phyloP scores from a whole-genome alignment of 768 basidiomycete genomes.

The Suillus lakei region DNA sequence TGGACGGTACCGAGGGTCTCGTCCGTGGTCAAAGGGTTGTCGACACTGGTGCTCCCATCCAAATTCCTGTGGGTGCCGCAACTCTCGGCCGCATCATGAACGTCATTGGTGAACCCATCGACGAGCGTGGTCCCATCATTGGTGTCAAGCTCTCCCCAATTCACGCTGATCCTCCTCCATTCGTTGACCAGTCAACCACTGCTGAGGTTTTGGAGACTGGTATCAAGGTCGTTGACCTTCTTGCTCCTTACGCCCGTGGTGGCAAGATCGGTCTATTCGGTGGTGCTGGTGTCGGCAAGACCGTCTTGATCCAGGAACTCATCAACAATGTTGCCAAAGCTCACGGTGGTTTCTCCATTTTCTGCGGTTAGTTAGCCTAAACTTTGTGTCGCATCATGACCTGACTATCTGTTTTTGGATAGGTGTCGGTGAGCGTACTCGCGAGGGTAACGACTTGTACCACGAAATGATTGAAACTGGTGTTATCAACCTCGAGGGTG shows the following conservation, averaged over 20 bases:
- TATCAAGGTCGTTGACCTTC: slow-evolving; percentile 99
- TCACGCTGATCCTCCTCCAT: slow-evolving; percentile 95
- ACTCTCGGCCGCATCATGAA: slow-evolving; percentile 99
- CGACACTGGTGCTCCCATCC: slow-evolving; percentile 96
- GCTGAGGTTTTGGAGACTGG: slow-evolving; percentile 99
- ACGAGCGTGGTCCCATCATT: slow-evolving; percentile 98
- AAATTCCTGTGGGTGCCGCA: slow-evolving; percentile 92
- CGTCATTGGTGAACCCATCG: slow-evolving; percentile 99
- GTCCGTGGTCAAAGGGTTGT: slow-evolving; percentile 97
- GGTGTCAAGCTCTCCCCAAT: slow-evolving; percentile 92
- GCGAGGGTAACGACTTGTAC: slow-evolving; percentile 99
- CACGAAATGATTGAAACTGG: slow-evolving; percentile 99
- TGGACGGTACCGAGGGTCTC: slow-evolving; percentile 99
- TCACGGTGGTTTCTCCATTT: slow-evolving; percentile 99
- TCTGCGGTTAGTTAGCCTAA: slow-evolving; percentile 70
- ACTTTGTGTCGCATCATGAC: slow-evolving; percentile 5
- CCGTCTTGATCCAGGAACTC: slow-evolving; percentile 98
- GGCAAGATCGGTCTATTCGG: slow-evolving; percentile 99
- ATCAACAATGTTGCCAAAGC: slow-evolving; percentile 99
- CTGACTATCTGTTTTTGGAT: slow-evolving; percentile 19
- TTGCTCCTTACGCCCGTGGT: slow-evolving; percentile 99
- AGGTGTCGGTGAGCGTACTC: slow-evolving; percentile 99
- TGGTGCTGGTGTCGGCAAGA: slow-evolving; percentile 99
- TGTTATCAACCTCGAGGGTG: slow-evolving; percentile 99
- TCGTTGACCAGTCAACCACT: slow-evolving; percentile 98